Percentiles rank a stretch among this genome's conserved stretches.
Evolutionary conservation across 2,329 filamentous ascomycete species (phyloP).

Genomic region (Exserohilum turcica): DNA sequence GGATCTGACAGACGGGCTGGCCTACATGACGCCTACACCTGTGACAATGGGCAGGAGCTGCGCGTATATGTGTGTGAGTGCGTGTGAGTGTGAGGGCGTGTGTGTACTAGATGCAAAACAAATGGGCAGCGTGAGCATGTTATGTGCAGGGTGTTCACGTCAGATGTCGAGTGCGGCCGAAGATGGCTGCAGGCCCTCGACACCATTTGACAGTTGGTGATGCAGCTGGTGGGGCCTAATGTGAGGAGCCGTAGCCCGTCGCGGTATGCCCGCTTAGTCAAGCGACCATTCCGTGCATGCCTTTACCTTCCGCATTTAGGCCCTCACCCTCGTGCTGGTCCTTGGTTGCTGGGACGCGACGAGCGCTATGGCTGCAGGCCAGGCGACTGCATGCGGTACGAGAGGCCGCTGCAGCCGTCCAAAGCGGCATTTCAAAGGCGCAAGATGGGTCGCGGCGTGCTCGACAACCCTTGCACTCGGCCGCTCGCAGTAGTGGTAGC

Average conservation of each 20-base stretch:
- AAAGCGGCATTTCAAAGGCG: slow-evolving; percentile 33
- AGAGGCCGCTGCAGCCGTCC: slow-evolving; percentile 26
- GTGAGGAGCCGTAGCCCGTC: slow-evolving; percentile 12
- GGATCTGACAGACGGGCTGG: neutral
- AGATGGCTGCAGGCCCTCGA: slow-evolving; percentile 11
- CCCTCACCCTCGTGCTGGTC: slow-evolving; percentile 27
- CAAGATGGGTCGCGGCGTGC: slow-evolving; percentile 22
- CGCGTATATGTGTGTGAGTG: too few species aligned
- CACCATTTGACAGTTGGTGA: slow-evolving; percentile 12
- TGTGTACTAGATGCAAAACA: too few species aligned
- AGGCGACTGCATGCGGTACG: slow-evolving; percentile 33
- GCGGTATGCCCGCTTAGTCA: slow-evolving; percentile 25
- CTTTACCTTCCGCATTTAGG: slow-evolving; percentile 23
- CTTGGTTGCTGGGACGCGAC: slow-evolving; percentile 20
- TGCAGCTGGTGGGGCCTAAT: slow-evolving; percentile 17
- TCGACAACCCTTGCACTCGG: slow-evolving; percentile 14
- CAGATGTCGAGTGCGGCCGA: slow-evolving; percentile 13
- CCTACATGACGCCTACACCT: neutral
- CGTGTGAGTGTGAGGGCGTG: too few species aligned
- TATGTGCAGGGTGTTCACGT: neutral
- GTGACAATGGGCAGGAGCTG: too few species aligned
- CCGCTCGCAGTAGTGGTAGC: slow-evolving; percentile 13
- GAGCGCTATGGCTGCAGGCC: slow-evolving; percentile 24
- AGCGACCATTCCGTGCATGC: slow-evolving; percentile 16
- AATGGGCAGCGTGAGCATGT: neutral